Evolutionary conservation across 192 early-diverging fungal genomes (phyloP), one percentile per base, ranked within the genome.

Genomic region (Irineochytrium annulatum): DNA sequence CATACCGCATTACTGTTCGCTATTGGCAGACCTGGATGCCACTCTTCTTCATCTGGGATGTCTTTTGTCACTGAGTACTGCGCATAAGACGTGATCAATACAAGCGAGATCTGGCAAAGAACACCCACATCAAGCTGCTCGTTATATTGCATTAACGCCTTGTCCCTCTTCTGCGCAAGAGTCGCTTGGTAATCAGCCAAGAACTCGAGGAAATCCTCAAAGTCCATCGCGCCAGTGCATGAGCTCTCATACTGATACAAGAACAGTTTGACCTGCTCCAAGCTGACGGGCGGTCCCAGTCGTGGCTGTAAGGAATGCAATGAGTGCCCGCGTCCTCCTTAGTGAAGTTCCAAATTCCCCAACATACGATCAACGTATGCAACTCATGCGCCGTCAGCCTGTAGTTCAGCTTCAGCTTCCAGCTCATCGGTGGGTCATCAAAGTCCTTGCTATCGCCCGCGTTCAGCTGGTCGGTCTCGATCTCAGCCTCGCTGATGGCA

Each of bases 151-250:
- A 14, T 34, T 14, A 41, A 16, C 17, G 67, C 60, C 17, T 39
- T 56, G 11, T 62, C 67, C 29, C 60, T 30, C 27, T 48, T 24
- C 43, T 51, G 34, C 19, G 45, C 35, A 16, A 74, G 57, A 41
- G 57, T 63, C 17, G 61, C 60, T 39, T 60, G 41, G 48, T 77
- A 74, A 45, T 74, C 75, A 2, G 48, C 59, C 27, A 77, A 30
- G 46, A 77, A 74, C 55, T 77, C 75, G 24, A 70, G 34, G 63
- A 77, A 77, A 57, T 77, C 75, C 20, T 70, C 72, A 59, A 73
- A 70, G 46, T 65, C 68, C 4, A 77, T 46, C 20, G 24, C 19
- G 0, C 75, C 75, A 8, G 71, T 67, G 39, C 67, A 69, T 1
- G 39, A 57, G 8, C 72, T 61, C 43, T 77, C 75, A 55, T 77